Evolutionary conservation across 352 stramenopile species (phyloP).

Genomic region (Phytophthora pini): DNA sequence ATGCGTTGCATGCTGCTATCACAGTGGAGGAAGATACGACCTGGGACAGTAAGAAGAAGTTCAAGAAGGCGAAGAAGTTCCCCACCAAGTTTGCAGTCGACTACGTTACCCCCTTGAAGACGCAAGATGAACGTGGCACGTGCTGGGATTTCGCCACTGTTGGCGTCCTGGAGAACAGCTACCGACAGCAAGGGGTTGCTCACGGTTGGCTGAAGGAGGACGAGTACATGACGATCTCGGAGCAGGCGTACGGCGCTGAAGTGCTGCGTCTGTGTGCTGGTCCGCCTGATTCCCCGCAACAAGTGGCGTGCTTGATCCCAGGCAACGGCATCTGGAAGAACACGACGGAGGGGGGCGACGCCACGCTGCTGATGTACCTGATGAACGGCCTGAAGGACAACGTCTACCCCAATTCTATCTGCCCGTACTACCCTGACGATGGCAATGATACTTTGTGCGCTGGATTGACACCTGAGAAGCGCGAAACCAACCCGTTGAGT

Average conservation of each 20-base stretch:
- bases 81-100: conserved; percentile 68
- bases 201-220: conserved; percentile 59
- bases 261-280: conserved; percentile 64
- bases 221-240: conserved; percentile 23
- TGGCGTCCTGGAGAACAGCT: conserved; percentile 69
- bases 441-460: too few species aligned
- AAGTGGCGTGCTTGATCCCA: conserved; percentile 65
- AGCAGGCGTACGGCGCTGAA: conserved; percentile 68
- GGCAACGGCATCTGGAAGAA: conserved; percentile 68
- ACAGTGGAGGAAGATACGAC: conserved; percentile 29
- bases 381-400: conserved; percentile 43
- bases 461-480: too few species aligned
- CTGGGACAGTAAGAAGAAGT: conserved; percentile 24
- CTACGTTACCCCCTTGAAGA: conserved; percentile 66
- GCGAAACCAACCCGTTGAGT: too few species aligned
- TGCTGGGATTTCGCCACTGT: conserved; percentile 79
- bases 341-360: conserved; percentile 19
- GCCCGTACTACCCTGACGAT: too few species aligned
- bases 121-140: conserved; percentile 69
- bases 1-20: conserved; percentile 56
- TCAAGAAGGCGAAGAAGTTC: conserved; percentile 30
- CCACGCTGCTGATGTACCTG: conserved; percentile 55
- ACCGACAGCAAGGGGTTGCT: conserved; percentile 62
- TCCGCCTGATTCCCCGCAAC: conserved; percentile 52
- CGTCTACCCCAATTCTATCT: too few species aligned